Percentiles rank a stretch among this genome's conserved stretches.
These are phyloP conservation scores for Tolypocladium ovalisporum DNA, from an alignment of 2,329 filamentous ascomycete genomes.

Conservation along the genomic window DNA sequence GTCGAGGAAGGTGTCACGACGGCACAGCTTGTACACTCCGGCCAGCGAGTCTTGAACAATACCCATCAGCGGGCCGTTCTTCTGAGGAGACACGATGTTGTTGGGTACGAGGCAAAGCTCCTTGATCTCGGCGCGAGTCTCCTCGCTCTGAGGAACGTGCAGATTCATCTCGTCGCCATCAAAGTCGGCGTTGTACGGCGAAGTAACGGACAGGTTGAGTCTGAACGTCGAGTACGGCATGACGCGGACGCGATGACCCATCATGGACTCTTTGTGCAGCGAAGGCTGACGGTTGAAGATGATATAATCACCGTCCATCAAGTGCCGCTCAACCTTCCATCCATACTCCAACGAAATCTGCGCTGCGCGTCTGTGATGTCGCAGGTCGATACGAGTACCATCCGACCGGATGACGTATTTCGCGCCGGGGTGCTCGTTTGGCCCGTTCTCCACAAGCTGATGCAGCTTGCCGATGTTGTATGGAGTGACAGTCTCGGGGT, in stretches of 20 bases:
- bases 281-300: constrained; percentile 99
- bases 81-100: constrained; percentile 96
- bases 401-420: constrained; percentile 93
- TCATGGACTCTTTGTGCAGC: constrained; percentile 99
- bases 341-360: constrained; percentile 86
- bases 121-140: constrained; percentile 88
- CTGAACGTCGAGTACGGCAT: constrained; percentile 99
- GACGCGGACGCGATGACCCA: constrained; percentile 93
- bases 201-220: constrained; percentile 93
- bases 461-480: constrained; percentile 96
- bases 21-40: constrained; percentile 93
- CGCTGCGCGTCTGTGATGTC: constrained; percentile 80
- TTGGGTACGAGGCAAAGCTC: constrained; percentile 95
- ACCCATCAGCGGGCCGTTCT: constrained; percentile 97
- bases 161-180: constrained; percentile 99
- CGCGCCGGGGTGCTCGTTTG: constrained; percentile 88
- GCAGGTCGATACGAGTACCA: constrained; percentile 87
- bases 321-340: constrained; percentile 97
- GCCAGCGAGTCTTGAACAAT: constrained; percentile 97
- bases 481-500: constrained; percentile 92
- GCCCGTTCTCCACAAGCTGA: constrained; percentile 81
- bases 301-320: constrained; percentile 93
- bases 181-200: constrained; percentile 99
- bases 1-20: constrained; percentile 80
- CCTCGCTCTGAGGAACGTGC: constrained; percentile 95